Conservation (phyloP, 23 red algal species). For the Gracilariopsis chorda region DNA sequence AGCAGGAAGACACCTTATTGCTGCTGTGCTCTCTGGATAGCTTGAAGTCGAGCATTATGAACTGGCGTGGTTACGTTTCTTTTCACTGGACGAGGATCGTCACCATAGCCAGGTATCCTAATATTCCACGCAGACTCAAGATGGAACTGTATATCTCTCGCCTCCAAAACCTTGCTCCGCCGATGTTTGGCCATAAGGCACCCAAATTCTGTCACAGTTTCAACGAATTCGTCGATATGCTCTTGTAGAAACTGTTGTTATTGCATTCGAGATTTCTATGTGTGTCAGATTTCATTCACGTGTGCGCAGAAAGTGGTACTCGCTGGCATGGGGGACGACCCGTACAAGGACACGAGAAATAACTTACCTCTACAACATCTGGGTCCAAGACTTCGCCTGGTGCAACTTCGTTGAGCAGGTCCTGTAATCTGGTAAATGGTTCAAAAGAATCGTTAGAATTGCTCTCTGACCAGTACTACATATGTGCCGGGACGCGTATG, state of each 20-base stretch:
- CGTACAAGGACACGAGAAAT: too few species aligned
- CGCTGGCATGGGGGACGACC: too few species aligned
- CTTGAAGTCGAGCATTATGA: conserved; percentile 43
- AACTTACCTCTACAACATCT: conserved; percentile 80
- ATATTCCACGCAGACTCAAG: conserved; percentile 70
- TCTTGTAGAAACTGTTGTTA: conserved; percentile 89
- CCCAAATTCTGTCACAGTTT: conserved; percentile 72
- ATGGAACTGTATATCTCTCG: conserved; percentile 87
- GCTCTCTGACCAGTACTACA: background rate
- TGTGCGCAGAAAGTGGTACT: too few species aligned
- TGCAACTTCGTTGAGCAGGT: conserved; percentile 80
- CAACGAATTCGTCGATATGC: conserved; percentile 96
- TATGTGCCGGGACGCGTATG: too few species aligned
- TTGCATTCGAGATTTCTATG: too few species aligned
- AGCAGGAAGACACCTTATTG: background rate
- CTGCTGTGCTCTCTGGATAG: conserved; percentile 42
- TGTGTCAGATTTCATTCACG: too few species aligned
- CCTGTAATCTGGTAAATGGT: conserved; percentile 43
- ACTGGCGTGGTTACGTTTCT: conserved; percentile 35
- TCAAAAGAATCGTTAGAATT: background rate
- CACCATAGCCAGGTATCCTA: conserved; percentile 84
- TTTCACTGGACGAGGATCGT: conserved; percentile 67
- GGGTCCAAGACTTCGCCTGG: conserved; percentile 76
- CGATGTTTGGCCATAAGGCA: conserved; percentile 91
- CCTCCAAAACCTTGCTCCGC: conserved; percentile 74